Base-by-base conservation (phyloP, 192 early-diverging fungal genomes). In the Rhizoclosmatium sp. region DNA sequence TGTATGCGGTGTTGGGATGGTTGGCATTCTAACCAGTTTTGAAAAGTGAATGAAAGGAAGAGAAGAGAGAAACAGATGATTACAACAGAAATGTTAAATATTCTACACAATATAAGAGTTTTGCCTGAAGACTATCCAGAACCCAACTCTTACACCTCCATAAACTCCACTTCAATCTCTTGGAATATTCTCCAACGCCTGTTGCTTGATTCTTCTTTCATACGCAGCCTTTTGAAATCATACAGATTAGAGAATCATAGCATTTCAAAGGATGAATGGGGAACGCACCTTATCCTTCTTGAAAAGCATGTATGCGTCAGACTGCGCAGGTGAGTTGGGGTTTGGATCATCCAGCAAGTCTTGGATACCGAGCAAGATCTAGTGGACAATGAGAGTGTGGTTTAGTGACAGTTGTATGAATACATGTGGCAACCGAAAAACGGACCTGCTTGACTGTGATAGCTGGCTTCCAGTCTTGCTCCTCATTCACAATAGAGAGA, bases 401-500 rank as follows among this genome's bases (percentile, higher is more conserved):
- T 31, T 31, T 31, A 31, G 31, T 0, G 0, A 0, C 31, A 31
- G 31, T 31, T 31, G 31, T 0, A 31, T 31, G 31, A 31, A 31
- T 31, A 31, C 31, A n/a, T n/a, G n/a, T n/a, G n/a, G n/a, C n/a
- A 31, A 31, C 31, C 31, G 31, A 31, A 31, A 31, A 31, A 31
- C 31, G 0, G 31, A 31, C 31, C 91, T 99, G 97, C 72, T 99
- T 99, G 67, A 99, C 86, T 3, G 95, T 98, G 71, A 99, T 97
- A 21, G 94, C 92, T 1, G 84, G 84, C 74, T 88, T 86, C 84
- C 85, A 88, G 71, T 87, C 97, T 74, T 99, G 92, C 19, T 98
- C 96, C 60, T 95, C 96, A 75, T 98, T 96, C 66, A 99, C 83
- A 78, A 99, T 99, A 1, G 96, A 97, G 59, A 99, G 85, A 72